These are phyloP conservation scores for Colletotrichum orbiculare DNA, from an alignment of 2,329 filamentous ascomycete species.

Conservation along the genomic window DNA sequence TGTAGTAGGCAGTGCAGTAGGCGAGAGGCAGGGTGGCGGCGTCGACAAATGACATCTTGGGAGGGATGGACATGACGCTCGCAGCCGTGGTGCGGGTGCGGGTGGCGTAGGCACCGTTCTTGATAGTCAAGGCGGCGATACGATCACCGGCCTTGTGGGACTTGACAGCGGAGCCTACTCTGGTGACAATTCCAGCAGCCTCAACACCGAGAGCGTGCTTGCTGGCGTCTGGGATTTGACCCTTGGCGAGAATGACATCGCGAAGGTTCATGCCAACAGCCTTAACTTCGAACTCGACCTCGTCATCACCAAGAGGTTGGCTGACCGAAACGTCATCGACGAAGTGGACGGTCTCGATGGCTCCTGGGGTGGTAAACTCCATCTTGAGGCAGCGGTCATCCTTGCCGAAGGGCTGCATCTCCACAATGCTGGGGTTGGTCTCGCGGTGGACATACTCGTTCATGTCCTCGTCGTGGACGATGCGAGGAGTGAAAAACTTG, in stretches of 20 bases:
- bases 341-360: conserved; percentile 53
- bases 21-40: conserved; percentile 47
- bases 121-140: conserved; percentile 39
- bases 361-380: conserved; percentile 51
- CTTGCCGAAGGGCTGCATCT: conserved; percentile 53
- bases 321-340: conserved; percentile 47
- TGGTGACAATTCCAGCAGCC: conserved; percentile 47
- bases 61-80: conserved; percentile 50
- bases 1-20: conserved; percentile 49
- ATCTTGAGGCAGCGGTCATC: conserved; percentile 47
- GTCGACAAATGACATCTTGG: conserved; percentile 49
- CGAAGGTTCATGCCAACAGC: conserved; percentile 58
- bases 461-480: conserved; percentile 53
- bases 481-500: conserved; percentile 51
- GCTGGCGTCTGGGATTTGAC: conserved; percentile 47
- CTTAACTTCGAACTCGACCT: conserved; percentile 56
- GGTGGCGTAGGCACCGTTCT: conserved; percentile 39
- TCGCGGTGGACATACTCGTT: conserved; percentile 56
- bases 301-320: conserved; percentile 45
- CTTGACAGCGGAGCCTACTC: conserved; percentile 44
- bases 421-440: conserved; percentile 51
- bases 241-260: conserved; percentile 58
- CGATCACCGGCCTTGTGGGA: conserved; percentile 46
- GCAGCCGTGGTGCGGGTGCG: conserved; percentile 38
- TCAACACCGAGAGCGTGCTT: conserved; percentile 44